phyloP scores from a whole-genome alignment of 2,329 filamentous ascomycete genomes.

The Rosellinia necatrix region DNA sequence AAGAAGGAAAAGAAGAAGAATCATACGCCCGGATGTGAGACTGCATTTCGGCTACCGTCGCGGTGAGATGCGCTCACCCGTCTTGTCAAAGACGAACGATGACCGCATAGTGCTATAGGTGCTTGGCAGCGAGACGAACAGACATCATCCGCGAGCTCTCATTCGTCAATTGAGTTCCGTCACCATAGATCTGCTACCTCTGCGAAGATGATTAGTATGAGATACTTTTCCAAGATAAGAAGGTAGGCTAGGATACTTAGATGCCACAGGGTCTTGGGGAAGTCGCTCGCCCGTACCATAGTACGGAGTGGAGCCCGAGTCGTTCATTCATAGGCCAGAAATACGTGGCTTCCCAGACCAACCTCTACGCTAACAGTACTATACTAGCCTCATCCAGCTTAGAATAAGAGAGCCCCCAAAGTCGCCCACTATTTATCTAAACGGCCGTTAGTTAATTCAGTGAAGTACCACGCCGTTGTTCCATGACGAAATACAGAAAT shows the following conservation, averaged over 20 bases:
- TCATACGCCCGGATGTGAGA: background rate
- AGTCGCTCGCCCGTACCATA: no score
- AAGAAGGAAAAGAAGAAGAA: background rate
- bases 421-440: no score
- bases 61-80: background rate
- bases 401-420: no score
- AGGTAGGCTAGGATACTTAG: constrained; percentile 1
- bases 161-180: constrained; percentile 3
- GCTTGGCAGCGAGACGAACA: constrained; percentile 4
- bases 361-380: no score
- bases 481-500: no score
- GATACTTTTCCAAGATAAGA: constrained; percentile 24
- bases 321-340: no score
- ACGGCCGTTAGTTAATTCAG: no score
- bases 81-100: background rate
- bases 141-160: background rate
- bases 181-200: background rate
- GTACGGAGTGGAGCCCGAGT: no score
- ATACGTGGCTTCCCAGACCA: no score
- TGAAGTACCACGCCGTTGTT: no score
- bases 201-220: constrained; percentile 8
- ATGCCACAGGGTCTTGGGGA: background rate
- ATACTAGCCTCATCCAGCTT: no score
- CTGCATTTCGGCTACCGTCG: background rate
- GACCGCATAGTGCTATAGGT: constrained; percentile 18